Base-by-base conservation (phyloP, 2,329 filamentous ascomycete genomes). In the Aspergillus viridinutans region DNA sequence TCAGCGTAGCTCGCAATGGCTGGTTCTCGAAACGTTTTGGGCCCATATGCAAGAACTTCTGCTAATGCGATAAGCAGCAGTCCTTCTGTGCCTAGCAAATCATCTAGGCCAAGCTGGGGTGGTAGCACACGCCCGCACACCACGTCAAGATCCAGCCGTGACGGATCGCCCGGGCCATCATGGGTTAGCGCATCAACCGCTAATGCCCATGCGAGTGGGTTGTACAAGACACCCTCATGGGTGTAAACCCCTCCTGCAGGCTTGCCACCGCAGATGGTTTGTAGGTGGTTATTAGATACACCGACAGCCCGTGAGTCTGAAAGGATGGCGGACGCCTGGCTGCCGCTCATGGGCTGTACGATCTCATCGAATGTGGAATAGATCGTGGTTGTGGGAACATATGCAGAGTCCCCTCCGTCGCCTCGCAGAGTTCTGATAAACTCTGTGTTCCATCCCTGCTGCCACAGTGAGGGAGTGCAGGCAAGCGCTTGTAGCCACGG, bases 321-420 rank as follows among this genome's bases (percentile, higher is more conserved):
- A 4, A n/a, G 68, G 54, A 69, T 77, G 0, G 76, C 80, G 0
- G 81, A 84, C 0, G 81, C 81, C 2, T 66, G 63, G 0, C 68
- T 69, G 3, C 79, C 81, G 28, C 63, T 62, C 67, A 82, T 77
- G 1, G 80, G 82, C 66, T 83, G 66, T 1, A 84, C 80, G 52
- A 84, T 73, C 61, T 84, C 77, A 59, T 84, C 81, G 26, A 76
- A 67, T 12, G 72, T 69, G 0, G 77, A 80, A 69, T 81, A 84
- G 49, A 85, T 71, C 0, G 74, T 81, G 0, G 82, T 84, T 0
- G 81, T 84, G 0, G 81, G 80, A 0, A 85, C 80, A 59, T 82
- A 84, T 4, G 80, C 80, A 1, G 77, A 79, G 53, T 80, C 79
- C 0, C 82, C 81, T 25, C 74, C 76, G 48, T 77, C 69, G 8